Base-by-base conservation (phyloP, 306 rosid species). In the Vigna radiata region DNA sequence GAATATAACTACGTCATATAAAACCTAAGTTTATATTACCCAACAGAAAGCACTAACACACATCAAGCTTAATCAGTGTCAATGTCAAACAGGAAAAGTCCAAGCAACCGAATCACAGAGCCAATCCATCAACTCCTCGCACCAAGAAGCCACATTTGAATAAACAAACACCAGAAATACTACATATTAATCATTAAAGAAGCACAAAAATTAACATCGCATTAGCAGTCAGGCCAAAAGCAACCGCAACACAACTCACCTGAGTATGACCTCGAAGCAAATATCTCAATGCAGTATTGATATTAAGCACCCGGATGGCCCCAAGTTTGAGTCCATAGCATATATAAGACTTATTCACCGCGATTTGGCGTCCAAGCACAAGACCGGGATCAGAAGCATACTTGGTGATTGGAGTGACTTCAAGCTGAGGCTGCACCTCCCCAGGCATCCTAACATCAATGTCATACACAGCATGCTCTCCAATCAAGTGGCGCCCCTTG, bases 251-350 rank as follows among this genome's bases (percentile, higher is more conserved):
- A 78, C 53, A 70, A 80, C 81, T 63, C 17, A 90, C 94, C 94
- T 88, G 89, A 50, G 83, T 90, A 81, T 90, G 94, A 79, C 94
- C 94, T n/a, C 89, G 83, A 67, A 90, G 91, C 88, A 90, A 83
- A 62, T 89, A 82, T 86, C 94, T 84, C 61, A 84, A 47, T 8
- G 92, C 92, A 68, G 92, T 90, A 39, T 88, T 86, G 58, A 90
- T 90, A 56, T 90, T 89, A 79, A 90, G 91, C 43, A 90, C 90
- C 47, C 95, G 72, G 53, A 90, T 90, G 37, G 90, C 87, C 62
- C 95, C 95, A 10, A 83, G 86, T 68, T 88, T 88, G 60, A 90
- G 89, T 49, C 95, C 95, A 83, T 90, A 90, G 81, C 95, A 88
- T 16, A 90, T 90, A 44, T 90, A 90, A 77, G 95, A 88, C 66